phyloP scores from a whole-genome alignment of 495 filamentous ascomycete genomes.

The Neurospora sublineolata region DNA sequence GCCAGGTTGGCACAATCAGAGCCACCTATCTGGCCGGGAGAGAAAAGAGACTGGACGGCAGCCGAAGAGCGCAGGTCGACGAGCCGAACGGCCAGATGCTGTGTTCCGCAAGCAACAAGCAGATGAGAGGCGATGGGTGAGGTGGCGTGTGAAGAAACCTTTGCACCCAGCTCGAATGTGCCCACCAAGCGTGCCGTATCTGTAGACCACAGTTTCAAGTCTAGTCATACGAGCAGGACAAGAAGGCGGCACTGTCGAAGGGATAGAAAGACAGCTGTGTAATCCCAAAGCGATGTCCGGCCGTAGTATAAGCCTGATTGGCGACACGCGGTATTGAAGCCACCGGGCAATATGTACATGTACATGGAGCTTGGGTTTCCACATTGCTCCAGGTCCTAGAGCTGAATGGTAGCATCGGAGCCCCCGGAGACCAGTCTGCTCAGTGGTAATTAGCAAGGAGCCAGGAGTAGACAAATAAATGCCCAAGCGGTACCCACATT shows the following conservation, averaged over 20 bases:
- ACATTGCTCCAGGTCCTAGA: slow-evolving; percentile 70
- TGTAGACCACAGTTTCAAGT: slow-evolving; percentile 66
- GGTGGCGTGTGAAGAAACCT: slow-evolving; percentile 63
- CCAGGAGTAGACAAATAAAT: background rate
- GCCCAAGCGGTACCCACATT: slow-evolving; percentile 41
- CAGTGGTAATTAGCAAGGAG: background rate
- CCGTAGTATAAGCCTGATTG: background rate
- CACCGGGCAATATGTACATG: too few species aligned
- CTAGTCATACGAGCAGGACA: slow-evolving; percentile 75
- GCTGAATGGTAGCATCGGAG: slow-evolving; percentile 60
- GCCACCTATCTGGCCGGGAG: slow-evolving; percentile 35
- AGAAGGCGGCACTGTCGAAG: slow-evolving; percentile 67
- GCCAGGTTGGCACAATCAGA: slow-evolving; percentile 58
- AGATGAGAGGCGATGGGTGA: slow-evolving; percentile 61
- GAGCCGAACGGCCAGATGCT: slow-evolving; percentile 66
- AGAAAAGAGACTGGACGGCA: slow-evolving; percentile 51
- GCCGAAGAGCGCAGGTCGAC: slow-evolving; percentile 73
- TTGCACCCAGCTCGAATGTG: slow-evolving; percentile 59
- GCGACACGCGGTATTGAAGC: slow-evolving; percentile 16
- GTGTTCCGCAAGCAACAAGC: slow-evolving; percentile 73
- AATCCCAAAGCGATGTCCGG: slow-evolving; percentile 62
- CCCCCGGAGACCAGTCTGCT: slow-evolving; percentile 70
- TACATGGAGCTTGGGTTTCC: slow-evolving; percentile 36
- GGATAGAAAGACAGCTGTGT: slow-evolving; percentile 83
- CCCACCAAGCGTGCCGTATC: slow-evolving; percentile 46